Base-by-base conservation (phyloP, 1,284 basidiomycete genomes). In the Naganishia sp. region DNA sequence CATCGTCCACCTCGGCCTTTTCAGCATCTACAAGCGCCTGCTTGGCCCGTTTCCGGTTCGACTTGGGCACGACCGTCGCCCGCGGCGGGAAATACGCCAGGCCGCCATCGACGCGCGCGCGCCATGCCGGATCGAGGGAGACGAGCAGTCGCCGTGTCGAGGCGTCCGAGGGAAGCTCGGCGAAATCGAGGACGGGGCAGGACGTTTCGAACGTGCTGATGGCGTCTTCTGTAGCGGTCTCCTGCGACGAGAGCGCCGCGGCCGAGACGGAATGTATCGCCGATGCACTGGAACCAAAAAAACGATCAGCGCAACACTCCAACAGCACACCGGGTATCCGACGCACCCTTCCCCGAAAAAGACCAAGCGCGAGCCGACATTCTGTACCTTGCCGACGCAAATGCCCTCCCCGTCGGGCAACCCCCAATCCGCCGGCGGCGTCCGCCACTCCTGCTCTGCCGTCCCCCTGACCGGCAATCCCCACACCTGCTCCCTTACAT, bases 331-430 rank as follows among this genome's bases (percentile, higher is more conserved):
- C 28, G 43, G 10, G 28, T 28, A 15, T 3, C 1, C 6, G 13
- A 71, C 75, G 70, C 63, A 78, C 72, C 80, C 80, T 69, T 78
- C 75, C 0, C 79, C 76, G 64, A 75, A 77, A 70, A 80, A 79
- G 15, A 79, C 52, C 13, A 79, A 70, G 5, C 72, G 50, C 4
- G 60, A 72, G 1, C 67, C 76, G 0, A 78, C 66, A 18, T 61
- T 70, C 33, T 71, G 64, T 44, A 80, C 77, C 68, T 75, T 74
- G 70, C 74, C 74, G 13, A 81, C 69, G 53, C 74, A 77, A 6
- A 81, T 70, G 1, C 78, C 78, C 59, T 76, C 74, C 3, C 77
- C 77, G 0, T 71, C 69, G 16, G 79, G 79, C 55, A 77, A 68
- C 42, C 74, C 70, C 39, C 63, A 75, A 1, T 75, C 77, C 44